phyloP scores from a whole-genome alignment of 2,329 filamentous ascomycete species.

The Trichoderma aggressivum region DNA sequence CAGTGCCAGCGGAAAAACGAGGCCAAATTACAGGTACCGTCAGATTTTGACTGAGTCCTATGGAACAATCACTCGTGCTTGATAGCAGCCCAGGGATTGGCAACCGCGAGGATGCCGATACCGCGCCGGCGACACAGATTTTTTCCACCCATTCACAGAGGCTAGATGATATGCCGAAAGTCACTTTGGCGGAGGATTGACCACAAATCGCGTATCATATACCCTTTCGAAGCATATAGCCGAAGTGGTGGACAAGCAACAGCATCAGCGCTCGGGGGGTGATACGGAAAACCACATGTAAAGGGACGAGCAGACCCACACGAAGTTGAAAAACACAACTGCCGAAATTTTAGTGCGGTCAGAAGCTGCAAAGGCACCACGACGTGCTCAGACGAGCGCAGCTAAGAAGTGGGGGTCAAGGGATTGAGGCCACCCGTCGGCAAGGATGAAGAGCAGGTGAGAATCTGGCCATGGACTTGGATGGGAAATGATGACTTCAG shows the following conservation, averaged over 20 bases:
- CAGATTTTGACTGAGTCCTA: background rate
- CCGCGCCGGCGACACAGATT: background rate
- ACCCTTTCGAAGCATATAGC: constrained; percentile 15
- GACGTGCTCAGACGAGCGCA: background rate
- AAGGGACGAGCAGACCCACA: background rate
- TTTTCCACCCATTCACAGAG: background rate
- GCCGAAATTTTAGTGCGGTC: constrained; percentile 14
- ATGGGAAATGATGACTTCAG: background rate
- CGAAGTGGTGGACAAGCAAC: background rate
- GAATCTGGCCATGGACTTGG: background rate
- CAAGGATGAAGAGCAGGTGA: background rate
- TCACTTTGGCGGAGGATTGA: background rate
- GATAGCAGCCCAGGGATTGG: background rate
- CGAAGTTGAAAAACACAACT: constrained; percentile 14
- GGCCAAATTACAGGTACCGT: background rate
- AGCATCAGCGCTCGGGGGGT: background rate
- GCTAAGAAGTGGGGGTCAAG: constrained; percentile 6
- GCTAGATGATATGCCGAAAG: background rate
- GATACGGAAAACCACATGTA: background rate
- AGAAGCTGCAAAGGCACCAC: constrained; percentile 9
- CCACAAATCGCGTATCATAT: background rate
- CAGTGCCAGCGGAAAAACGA: background rate
- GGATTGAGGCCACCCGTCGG: background rate
- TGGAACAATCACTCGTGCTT: background rate
- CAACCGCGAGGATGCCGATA: background rate